A percentile compares a stretch with the other conserved stretches of the same genome.
These are phyloP conservation scores for Plasmodium inui DNA, from an alignment of 169 alveolate genomes.

Conservation along the genomic window DNA sequence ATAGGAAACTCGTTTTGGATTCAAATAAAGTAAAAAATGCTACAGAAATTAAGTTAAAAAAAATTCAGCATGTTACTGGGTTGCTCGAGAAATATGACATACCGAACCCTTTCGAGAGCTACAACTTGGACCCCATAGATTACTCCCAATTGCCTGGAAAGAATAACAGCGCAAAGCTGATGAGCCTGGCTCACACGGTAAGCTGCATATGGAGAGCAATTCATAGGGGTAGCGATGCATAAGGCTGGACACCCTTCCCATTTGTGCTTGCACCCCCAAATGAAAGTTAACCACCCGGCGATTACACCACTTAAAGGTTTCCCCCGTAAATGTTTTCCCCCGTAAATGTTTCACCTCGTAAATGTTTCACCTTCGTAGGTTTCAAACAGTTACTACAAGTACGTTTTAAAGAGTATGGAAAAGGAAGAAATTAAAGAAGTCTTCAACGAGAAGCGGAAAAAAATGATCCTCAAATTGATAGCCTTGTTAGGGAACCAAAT, in stretches of 20 bases:
- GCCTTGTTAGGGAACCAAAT: constrained; percentile 63
- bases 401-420: constrained; percentile 53
- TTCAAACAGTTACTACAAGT: constrained; percentile 49
- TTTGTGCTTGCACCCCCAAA: background rate
- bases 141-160: constrained; percentile 43
- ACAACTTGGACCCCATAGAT: constrained; percentile 51
- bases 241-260: background rate
- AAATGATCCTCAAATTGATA: constrained; percentile 55
- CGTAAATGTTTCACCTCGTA: background rate
- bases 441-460: constrained; percentile 61
- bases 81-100: constrained; percentile 67
- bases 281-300: background rate
- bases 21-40: constrained; percentile 72
- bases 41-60: constrained; percentile 66
- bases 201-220: background rate
- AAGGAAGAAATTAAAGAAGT: constrained; percentile 70
- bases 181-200: constrained; percentile 40
- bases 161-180: constrained; percentile 36
- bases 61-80: constrained; percentile 73
- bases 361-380: constrained; percentile 11
- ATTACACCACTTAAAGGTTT: background rate
- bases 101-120: constrained; percentile 67
- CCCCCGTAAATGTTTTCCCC: background rate
- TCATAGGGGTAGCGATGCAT: background rate
- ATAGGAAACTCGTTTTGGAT: constrained; percentile 51